phyloP scores from a whole-genome alignment of 805 yeast species.

The Kuraishia cidri region DNA sequence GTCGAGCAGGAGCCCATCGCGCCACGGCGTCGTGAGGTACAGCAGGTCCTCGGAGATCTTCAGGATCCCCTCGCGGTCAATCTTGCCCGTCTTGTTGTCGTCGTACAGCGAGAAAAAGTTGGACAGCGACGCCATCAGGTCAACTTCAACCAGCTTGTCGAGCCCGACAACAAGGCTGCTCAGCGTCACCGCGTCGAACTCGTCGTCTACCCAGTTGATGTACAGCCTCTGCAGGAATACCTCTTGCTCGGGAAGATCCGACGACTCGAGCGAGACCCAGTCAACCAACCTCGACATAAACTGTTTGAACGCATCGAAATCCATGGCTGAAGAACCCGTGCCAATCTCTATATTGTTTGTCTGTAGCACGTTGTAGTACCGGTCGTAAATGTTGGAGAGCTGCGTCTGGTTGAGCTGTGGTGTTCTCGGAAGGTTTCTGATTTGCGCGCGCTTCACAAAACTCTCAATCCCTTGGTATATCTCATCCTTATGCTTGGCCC shows the following conservation, averaged over 20 bases:
- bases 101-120: constrained; percentile 77
- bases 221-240: constrained; percentile 59
- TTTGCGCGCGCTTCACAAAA: constrained; percentile 86
- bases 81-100: constrained; percentile 42
- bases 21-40: constrained; percentile 78
- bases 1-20: constrained; percentile 64
- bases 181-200: constrained; percentile 46
- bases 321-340: constrained; percentile 54
- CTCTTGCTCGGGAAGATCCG: constrained; percentile 22
- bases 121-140: constrained; percentile 70
- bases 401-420: constrained; percentile 48
- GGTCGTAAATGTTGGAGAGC: constrained; percentile 69
- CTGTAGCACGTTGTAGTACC: constrained; percentile 71
- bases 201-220: constrained; percentile 20
- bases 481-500: constrained; percentile 63
- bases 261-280: constrained; percentile 46
- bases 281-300: constrained; percentile 77
- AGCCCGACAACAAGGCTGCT: constrained; percentile 68
- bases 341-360: constrained; percentile 44
- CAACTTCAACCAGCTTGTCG: constrained; percentile 58
- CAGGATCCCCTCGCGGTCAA: constrained; percentile 73
- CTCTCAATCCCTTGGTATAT: constrained; percentile 82
- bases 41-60: constrained; percentile 83
- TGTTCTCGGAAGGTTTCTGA: constrained; percentile 76
- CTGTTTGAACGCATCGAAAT: constrained; percentile 55